Base-by-base conservation (phyloP, 2,329 filamentous ascomycete species). In the Colletotrichum sidae region DNA sequence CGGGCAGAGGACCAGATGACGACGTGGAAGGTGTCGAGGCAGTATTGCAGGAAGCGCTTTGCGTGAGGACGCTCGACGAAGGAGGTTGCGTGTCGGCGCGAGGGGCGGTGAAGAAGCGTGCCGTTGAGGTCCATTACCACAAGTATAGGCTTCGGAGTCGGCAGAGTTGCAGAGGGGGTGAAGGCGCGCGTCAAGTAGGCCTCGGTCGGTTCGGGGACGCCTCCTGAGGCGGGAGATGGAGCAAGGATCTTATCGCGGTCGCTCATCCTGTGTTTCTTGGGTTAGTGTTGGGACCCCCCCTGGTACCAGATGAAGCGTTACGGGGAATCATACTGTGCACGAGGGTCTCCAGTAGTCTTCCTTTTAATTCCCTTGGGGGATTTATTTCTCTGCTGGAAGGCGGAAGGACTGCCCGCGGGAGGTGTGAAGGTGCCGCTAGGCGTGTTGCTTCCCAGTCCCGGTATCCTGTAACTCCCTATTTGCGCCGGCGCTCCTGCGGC, bases 71-170 rank as follows among this genome's bases (percentile, higher is more conserved):
- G 90, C 69, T 84, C 79, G 47, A 88, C 78, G 74, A 94, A 92
- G 54, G 55, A 47, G 46, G 76, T 75, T 9, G 81, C 84, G 4
- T 78, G 72, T 34, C 74, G 75, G 50, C 81, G 81, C 56, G 81
- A 82, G 8, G 88, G 90, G 6, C 96, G 91, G 78, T 87, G 84
- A 41, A 98, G 85, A 1, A 99, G 84, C 0, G 95, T 97, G 68
- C 96, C 96, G 76, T 98, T 99, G 42, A 99, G 86, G 78, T 99
- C 96, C 67, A 98, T 87, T 51, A 98, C 87, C 55, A 99, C 83
- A 25, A 99, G 88, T 39, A 97, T 84, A 13, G 85, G 86, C 45
- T 87, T 87, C 1, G 89, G 85, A 1, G 76, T 55, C 0, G 76
- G 44, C 4, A 86, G 77, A 13, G 69, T 69, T 35, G 75, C 71